Conservation (phyloP, 306 rosid genomes). For the Coriaria nepalensis region DNA sequence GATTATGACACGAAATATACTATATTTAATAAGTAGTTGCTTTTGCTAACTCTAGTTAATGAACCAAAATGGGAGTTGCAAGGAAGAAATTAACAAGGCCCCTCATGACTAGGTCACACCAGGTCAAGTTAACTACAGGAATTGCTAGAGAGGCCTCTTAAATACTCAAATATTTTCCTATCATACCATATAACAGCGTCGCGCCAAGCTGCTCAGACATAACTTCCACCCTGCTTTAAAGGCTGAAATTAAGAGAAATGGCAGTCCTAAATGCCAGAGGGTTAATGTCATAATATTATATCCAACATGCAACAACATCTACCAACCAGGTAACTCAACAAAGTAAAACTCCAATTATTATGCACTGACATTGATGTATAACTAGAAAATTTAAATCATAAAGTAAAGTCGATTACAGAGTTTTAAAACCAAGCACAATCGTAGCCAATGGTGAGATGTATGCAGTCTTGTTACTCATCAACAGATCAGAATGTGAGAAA, state of each 20-base stretch:
- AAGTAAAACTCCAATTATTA: background rate
- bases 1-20: too few species aligned
- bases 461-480: too few species aligned
- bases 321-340: slow-evolving; percentile 6
- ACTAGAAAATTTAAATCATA: too few species aligned
- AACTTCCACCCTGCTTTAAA: slow-evolving; percentile 71
- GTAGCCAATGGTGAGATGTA: too few species aligned
- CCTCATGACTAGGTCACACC: slow-evolving; percentile 15
- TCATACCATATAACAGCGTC: slow-evolving; percentile 82
- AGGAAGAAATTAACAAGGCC: slow-evolving; percentile 10
- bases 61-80: slow-evolving; percentile 1
- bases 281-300: slow-evolving; percentile 42
- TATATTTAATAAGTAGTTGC: too few species aligned
- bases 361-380: too few species aligned
- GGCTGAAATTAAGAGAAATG: slow-evolving; percentile 71
- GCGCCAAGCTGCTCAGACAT: slow-evolving; percentile 79
- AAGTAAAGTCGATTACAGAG: too few species aligned
- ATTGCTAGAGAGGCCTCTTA: slow-evolving; percentile 56
- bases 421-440: too few species aligned
- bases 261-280: slow-evolving; percentile 73
- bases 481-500: too few species aligned
- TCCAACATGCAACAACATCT: slow-evolving; percentile 23
- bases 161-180: slow-evolving; percentile 62
- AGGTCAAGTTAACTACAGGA: slow-evolving; percentile 22
- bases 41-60: background rate